Evolutionary conservation across 345 rosid species (phyloP).

Genomic region (Mallotus nudiflorus): DNA sequence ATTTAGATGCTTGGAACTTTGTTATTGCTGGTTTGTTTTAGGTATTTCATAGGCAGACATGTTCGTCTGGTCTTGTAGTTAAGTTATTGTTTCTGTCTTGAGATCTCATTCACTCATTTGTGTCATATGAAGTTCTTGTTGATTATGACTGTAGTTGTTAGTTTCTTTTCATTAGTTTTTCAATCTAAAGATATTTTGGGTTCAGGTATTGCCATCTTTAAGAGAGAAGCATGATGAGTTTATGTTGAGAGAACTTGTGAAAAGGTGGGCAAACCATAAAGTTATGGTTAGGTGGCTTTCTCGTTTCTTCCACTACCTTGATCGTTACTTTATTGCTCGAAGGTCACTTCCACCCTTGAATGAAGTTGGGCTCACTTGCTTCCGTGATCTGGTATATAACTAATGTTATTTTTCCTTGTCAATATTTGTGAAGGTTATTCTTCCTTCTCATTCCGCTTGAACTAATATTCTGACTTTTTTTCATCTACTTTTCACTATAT

Average conservation of each 20-base stretch:
- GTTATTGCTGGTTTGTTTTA: not conserved
- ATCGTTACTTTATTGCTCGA: conserved; percentile 45
- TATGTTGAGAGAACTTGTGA: conserved; percentile 53
- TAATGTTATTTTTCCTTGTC: not conserved
- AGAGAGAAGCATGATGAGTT: conserved; percentile 45
- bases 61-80: too few relatives aligned
- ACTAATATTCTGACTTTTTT: not conserved
- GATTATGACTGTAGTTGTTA: not conserved
- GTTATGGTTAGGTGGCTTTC: conserved; percentile 58
- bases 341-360: conserved; percentile 38
- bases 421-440: not conserved
- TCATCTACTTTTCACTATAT: not conserved
- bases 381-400: conserved; percentile 36
- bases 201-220: conserved; percentile 49
- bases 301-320: conserved; percentile 52
- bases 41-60: not conserved
- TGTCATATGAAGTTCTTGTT: not conserved
- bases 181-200: not conserved
- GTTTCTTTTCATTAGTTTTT: not conserved
- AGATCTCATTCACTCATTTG: not conserved
- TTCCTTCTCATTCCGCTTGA: not conserved
- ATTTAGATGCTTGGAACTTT: not conserved
- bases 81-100: not conserved
- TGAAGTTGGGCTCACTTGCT: conserved; percentile 44
- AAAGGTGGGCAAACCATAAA: conserved; percentile 53